Conservation (phyloP, 352 stramenopile species). For the Pythium coloratum region DNA sequence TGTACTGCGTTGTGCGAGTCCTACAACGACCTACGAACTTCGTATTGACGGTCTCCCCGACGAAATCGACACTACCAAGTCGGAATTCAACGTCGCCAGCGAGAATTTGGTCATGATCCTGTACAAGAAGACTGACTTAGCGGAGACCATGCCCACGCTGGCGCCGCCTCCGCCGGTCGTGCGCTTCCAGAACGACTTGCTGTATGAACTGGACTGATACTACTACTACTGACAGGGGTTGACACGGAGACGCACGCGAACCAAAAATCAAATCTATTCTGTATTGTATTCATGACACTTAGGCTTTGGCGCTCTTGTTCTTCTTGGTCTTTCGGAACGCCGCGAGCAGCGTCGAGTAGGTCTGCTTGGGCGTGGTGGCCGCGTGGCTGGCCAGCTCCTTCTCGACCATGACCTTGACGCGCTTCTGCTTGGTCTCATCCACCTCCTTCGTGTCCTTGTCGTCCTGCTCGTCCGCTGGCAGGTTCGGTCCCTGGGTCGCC, state of each 20-base stretch:
- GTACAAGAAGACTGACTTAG: slow-evolving; percentile 32
- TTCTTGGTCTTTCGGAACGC: slow-evolving; percentile 59
- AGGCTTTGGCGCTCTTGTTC: slow-evolving; percentile 23
- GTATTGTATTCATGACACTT: slow-evolving; percentile 13
- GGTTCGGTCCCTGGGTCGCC: slow-evolving; percentile 16
- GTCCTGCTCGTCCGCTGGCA: slow-evolving; percentile 15
- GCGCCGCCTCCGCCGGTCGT: slow-evolving; percentile 23
- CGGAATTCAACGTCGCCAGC: slow-evolving; percentile 55
- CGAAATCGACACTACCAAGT: slow-evolving; percentile 33
- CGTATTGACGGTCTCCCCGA: slow-evolving; percentile 28
- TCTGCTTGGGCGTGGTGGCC: slow-evolving; percentile 53
- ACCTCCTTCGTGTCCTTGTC: slow-evolving; percentile 24
- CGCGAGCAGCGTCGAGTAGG: slow-evolving; percentile 71
- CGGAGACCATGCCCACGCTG: slow-evolving; percentile 8
- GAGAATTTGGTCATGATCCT: slow-evolving; percentile 78
- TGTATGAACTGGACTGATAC: slow-evolving; percentile 67
- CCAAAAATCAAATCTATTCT: slow-evolving; percentile 37
- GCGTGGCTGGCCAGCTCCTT: slow-evolving; percentile 56
- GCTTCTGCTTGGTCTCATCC: slow-evolving; percentile 38
- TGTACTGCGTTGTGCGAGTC: slow-evolving; percentile 32
- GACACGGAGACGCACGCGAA: neutral
- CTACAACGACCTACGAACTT: slow-evolving; percentile 35
- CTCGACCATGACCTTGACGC: slow-evolving; percentile 62
- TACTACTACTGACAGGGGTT: neutral
- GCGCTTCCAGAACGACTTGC: slow-evolving; percentile 70